phyloP scores from a whole-genome alignment of 1,139 yeast genomes.

The Suhomyces ambrosiae region DNA sequence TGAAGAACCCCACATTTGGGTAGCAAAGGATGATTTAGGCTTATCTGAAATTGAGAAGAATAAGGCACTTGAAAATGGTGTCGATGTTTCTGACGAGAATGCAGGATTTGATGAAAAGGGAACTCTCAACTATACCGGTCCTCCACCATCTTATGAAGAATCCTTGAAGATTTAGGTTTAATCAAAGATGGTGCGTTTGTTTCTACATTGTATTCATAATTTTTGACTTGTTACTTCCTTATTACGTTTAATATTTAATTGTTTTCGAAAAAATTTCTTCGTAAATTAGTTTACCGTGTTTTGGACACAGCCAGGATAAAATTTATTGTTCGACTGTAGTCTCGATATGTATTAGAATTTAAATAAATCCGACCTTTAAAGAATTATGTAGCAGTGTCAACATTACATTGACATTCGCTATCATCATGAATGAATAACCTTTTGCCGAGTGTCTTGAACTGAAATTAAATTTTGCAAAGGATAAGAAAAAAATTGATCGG shows the following conservation, averaged over 20 bases:
- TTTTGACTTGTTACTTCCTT: background rate
- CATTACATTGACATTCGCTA: no score
- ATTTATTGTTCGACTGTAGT: no score
- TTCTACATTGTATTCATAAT: background rate
- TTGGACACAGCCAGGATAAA: background rate
- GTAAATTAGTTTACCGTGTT: background rate
- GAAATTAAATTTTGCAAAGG: no score
- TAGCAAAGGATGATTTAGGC: conserved; percentile 70
- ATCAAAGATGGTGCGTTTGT: background rate
- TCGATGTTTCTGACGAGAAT: conserved; percentile 59
- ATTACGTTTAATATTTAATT: background rate
- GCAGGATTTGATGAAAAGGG: conserved; percentile 62
- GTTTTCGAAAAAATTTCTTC: background rate
- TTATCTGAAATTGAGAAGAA: conserved; percentile 61
- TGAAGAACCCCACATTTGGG: conserved; percentile 68
- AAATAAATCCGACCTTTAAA: no score
- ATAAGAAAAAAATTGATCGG: no score
- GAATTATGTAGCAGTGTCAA: no score
- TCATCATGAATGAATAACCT: no score
- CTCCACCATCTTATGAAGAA: conserved; percentile 62
- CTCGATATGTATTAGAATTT: no score
- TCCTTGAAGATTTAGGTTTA: conserved; percentile 36
- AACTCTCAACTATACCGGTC: conserved; percentile 52
- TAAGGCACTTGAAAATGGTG: conserved; percentile 56
- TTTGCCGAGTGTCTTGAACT: no score